A percentile compares a stretch with the other conserved stretches of the same genome.
Conservation (phyloP, 768 basidiomycete genomes). For the Suillus occidentalis region DNA sequence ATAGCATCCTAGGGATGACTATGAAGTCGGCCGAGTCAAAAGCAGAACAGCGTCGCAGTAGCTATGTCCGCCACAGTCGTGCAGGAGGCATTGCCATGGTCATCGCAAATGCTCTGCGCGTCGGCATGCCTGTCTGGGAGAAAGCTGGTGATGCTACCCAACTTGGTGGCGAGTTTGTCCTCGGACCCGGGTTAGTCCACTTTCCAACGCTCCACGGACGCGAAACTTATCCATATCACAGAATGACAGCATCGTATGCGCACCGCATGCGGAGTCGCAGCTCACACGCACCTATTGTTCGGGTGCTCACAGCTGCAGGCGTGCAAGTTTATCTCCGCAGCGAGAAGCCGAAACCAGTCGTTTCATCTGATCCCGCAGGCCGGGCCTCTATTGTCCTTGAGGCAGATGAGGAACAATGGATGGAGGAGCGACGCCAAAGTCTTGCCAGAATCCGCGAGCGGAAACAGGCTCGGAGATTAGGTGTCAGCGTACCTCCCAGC, state of each 20-base stretch:
- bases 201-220: slow-evolving; percentile 22
- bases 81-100: slow-evolving; percentile 75
- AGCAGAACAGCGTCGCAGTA: slow-evolving; percentile 44
- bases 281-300: slow-evolving; percentile 71
- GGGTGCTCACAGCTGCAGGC: slow-evolving; percentile 67
- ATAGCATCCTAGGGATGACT: slow-evolving; percentile 78
- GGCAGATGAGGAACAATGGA: slow-evolving; percentile 34
- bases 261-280: slow-evolving; percentile 83
- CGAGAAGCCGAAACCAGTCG: slow-evolving; percentile 17
- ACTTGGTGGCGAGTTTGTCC: slow-evolving; percentile 88
- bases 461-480: slow-evolving; percentile 33
- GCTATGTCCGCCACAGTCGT: slow-evolving; percentile 66
- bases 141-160: slow-evolving; percentile 75
- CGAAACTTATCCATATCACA: slow-evolving; percentile 24
- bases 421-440: slow-evolving; percentile 35
- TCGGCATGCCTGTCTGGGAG: slow-evolving; percentile 82
- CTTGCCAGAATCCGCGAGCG: slow-evolving; percentile 32
- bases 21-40: slow-evolving; percentile 44
- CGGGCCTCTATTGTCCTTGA: slow-evolving; percentile 9
- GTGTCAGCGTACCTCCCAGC: slow-evolving; percentile 22
- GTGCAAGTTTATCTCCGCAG: slow-evolving; percentile 25
- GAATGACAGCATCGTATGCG: slow-evolving; percentile 67
- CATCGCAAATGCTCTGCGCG: slow-evolving; percentile 64
- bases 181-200: slow-evolving; percentile 60
- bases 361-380: slow-evolving; percentile 6